Evolutionary conservation across 345 rosid genomes (phyloP).

Genomic region (Camelina neglecta): DNA sequence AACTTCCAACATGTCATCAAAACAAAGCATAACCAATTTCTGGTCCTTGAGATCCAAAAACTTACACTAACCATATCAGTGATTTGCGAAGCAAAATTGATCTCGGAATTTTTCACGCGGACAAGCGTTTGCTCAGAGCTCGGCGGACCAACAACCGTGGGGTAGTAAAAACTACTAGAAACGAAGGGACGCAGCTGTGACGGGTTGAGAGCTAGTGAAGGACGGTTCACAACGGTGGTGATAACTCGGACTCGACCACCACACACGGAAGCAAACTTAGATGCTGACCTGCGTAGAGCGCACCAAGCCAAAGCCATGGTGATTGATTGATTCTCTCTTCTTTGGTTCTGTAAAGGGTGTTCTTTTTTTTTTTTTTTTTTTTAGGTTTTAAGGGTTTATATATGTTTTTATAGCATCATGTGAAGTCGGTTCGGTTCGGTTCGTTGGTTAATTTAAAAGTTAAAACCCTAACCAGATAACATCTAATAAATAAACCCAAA

Average conservation of each 20-base stretch:
- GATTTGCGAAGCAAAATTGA: conserved; percentile 56
- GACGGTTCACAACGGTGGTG: conserved; percentile 47
- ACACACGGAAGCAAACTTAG: too few species aligned
- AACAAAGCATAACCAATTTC: too few species aligned
- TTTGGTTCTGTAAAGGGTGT: too few species aligned
- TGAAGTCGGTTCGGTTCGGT: conserved; percentile 4
- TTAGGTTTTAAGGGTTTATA: too few species aligned
- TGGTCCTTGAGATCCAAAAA: too few species aligned
- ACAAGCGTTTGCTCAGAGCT: conserved; percentile 39
- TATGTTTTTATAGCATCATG: neutral
- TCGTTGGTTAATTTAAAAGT: neutral
- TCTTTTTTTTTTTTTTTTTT: too few species aligned
- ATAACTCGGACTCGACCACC: conserved; percentile 43
- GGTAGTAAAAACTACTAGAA: conserved; percentile 38
- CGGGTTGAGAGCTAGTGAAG: conserved; percentile 31
- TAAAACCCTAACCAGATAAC: neutral
- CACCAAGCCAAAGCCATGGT: too few species aligned
- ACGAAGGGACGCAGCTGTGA: conserved; percentile 32
- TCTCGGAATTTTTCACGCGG: conserved; percentile 61
- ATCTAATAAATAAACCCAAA: neutral
- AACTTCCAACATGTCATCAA: too few species aligned
- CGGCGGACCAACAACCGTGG: conserved; percentile 45
- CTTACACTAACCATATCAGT: conserved; percentile 53
- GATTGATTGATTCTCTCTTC: too few species aligned
- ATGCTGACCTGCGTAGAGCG: too few species aligned